Evolutionary conservation across 1,139 yeast species (phyloP).

Genomic region (Protomyces gravidus): DNA sequence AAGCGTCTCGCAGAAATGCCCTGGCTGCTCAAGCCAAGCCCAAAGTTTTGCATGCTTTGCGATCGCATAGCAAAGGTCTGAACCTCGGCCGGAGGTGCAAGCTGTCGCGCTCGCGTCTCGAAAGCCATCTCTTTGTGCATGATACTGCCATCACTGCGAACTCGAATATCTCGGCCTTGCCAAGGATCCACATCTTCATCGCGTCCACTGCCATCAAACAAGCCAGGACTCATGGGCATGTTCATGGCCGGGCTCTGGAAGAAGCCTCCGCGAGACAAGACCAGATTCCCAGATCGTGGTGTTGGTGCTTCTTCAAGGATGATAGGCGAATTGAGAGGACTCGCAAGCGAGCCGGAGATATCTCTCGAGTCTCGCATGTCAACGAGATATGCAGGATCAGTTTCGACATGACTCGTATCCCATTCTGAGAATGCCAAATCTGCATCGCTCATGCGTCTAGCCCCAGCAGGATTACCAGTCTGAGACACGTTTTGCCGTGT

Average conservation of each 20-base stretch:
- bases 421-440: conserved; percentile 21
- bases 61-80: background rate
- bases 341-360: conserved; percentile 16
- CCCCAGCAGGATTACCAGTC: background rate
- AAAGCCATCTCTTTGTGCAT: background rate
- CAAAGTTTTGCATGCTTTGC: background rate
- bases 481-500: conserved; percentile 1
- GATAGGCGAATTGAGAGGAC: background rate
- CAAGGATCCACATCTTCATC: background rate
- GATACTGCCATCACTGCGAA: background rate
- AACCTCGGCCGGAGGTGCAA: background rate
- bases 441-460: background rate
- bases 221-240: background rate
- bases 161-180: background rate
- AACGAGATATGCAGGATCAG: conserved; percentile 18
- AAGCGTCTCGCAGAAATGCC: background rate
- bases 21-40: background rate
- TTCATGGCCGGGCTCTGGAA: background rate
- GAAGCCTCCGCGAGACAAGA: background rate
- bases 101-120: background rate
- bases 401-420: conserved; percentile 23
- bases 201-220: background rate
- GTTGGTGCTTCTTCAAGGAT: background rate
- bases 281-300: background rate
- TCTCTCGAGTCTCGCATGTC: conserved; percentile 19